Percentiles rank a stretch among this genome's conserved stretches.
These are phyloP conservation scores for Glebionis coronaria DNA, from an alignment of 129 eudicot genomes.

Conservation along the genomic window DNA sequence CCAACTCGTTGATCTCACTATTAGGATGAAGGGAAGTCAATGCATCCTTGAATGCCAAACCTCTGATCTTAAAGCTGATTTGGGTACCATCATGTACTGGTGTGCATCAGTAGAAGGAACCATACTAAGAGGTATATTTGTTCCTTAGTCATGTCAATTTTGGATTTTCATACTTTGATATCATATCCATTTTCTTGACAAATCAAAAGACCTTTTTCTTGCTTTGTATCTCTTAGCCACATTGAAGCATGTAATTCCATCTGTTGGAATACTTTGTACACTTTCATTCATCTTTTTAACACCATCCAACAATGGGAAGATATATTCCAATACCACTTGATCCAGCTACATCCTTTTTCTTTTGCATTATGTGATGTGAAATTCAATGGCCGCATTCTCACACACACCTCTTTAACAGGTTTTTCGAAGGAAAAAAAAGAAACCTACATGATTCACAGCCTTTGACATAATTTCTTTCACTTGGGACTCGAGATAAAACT, in stretches of 20 bases:
- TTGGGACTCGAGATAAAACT: too few relatives aligned
- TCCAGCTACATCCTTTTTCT: background rate
- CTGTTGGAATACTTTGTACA: background rate
- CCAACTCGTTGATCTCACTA: too few relatives aligned
- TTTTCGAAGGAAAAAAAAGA: background rate
- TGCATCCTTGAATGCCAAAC: background rate
- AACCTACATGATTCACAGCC: too few relatives aligned
- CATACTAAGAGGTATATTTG: slow-evolving; percentile 5
- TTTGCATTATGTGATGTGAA: background rate
- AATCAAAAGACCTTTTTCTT: background rate
- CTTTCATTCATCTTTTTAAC: background rate
- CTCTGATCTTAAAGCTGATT: background rate
- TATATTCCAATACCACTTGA: background rate
- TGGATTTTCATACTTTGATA: background rate
- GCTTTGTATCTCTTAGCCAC: background rate
- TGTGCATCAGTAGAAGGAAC: background rate
- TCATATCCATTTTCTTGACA: background rate
- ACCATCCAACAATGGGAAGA: background rate
- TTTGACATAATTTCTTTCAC: too few relatives aligned
- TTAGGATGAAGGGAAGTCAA: background rate
- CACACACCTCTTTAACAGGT: background rate
- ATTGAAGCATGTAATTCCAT: background rate
- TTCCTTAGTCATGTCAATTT: background rate
- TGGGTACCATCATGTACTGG: background rate
- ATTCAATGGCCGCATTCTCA: background rate